phyloP scores from a whole-genome alignment of 2,329 filamentous ascomycete genomes.

The Fusarium sp. region DNA sequence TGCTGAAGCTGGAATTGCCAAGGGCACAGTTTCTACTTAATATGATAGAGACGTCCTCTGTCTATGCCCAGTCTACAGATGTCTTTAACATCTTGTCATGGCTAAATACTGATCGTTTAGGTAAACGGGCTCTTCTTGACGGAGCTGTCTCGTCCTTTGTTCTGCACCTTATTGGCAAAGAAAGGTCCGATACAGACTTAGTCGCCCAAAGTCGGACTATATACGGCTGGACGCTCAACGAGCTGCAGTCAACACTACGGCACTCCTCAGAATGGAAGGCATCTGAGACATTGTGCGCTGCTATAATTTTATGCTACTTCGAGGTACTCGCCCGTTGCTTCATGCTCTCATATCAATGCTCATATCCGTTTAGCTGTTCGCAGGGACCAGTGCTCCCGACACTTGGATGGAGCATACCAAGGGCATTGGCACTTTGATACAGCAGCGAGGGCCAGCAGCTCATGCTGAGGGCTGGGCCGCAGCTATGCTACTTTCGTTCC shows the following conservation, averaged over 20 bases:
- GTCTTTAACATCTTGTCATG: slow-evolving; percentile 49
- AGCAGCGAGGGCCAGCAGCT: slow-evolving; percentile 57
- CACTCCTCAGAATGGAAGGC: slow-evolving; percentile 58
- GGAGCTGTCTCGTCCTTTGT: slow-evolving; percentile 57
- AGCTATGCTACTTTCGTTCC: slow-evolving; percentile 58
- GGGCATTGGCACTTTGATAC: slow-evolving; percentile 57
- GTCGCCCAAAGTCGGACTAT: slow-evolving; percentile 56
- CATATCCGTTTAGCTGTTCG: slow-evolving; percentile 55
- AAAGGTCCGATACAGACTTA: slow-evolving; percentile 49
- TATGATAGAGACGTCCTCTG: slow-evolving; percentile 49
- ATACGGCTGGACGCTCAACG: slow-evolving; percentile 57
- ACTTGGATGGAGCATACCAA: slow-evolving; percentile 60
- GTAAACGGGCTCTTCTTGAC: slow-evolving; percentile 56
- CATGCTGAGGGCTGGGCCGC: slow-evolving; percentile 56
- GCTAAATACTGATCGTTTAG: slow-evolving; percentile 51
- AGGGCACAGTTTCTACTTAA: slow-evolving; percentile 53
- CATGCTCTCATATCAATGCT: slow-evolving; percentile 18
- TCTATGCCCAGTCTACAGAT: slow-evolving; percentile 42
- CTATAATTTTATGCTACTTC: slow-evolving; percentile 59
- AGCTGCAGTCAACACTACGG: slow-evolving; percentile 56
- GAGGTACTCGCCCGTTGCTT: slow-evolving; percentile 51
- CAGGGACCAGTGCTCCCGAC: slow-evolving; percentile 56
- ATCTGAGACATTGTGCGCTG: slow-evolving; percentile 60
- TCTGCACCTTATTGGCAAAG: slow-evolving; percentile 58
- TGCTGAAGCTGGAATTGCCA: slow-evolving; percentile 38